Conservation (phyloP, 768 basidiomycete genomes). For the Paxillus rubicundulus region DNA sequence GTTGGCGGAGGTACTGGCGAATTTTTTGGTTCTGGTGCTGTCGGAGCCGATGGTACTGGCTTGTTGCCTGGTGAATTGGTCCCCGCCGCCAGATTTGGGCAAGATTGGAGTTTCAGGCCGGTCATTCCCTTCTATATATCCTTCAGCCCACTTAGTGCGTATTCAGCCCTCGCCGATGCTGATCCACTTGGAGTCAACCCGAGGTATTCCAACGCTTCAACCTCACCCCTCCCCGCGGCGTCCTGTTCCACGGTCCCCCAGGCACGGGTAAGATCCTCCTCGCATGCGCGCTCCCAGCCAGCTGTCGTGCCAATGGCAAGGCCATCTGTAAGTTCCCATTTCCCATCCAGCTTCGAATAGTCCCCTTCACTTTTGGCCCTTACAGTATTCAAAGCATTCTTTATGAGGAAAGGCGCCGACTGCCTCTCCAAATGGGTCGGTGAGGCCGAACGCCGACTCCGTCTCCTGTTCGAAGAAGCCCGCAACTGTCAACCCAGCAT, state of each 20-base stretch:
- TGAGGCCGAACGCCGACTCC: slow-evolving; percentile 94
- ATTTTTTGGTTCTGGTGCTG: slow-evolving; percentile 46
- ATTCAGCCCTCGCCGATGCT: slow-evolving; percentile 81
- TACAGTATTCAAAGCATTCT: slow-evolving; percentile 68
- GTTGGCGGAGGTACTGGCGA: slow-evolving; percentile 49
- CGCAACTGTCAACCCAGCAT: slow-evolving; percentile 89
- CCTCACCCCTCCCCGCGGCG: slow-evolving; percentile 93
- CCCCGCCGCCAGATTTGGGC: slow-evolving; percentile 66
- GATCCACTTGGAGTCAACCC: slow-evolving; percentile 96
- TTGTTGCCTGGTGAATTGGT: slow-evolving; percentile 60
- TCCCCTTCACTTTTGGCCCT: not conserved
- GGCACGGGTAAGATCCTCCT: slow-evolving; percentile 98
- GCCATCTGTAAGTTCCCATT: slow-evolving; percentile 70
- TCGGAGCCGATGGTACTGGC: slow-evolving; percentile 50
- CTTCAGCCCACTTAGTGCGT: slow-evolving; percentile 7
- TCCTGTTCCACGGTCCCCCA: slow-evolving; percentile 96
- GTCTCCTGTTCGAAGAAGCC: slow-evolving; percentile 95
- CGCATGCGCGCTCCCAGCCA: slow-evolving; percentile 91
- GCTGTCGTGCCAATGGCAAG: slow-evolving; percentile 81
- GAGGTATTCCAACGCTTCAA: slow-evolving; percentile 94
- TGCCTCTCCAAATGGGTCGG: slow-evolving; percentile 99
- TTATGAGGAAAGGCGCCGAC: slow-evolving; percentile 99
- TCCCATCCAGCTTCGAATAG: not conserved
- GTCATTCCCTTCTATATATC: slow-evolving; percentile 23
- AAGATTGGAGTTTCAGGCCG: slow-evolving; percentile 77